Base-by-base conservation (phyloP, 2,329 filamentous ascomycete species). In the Pestalotiopsis sp. region DNA sequence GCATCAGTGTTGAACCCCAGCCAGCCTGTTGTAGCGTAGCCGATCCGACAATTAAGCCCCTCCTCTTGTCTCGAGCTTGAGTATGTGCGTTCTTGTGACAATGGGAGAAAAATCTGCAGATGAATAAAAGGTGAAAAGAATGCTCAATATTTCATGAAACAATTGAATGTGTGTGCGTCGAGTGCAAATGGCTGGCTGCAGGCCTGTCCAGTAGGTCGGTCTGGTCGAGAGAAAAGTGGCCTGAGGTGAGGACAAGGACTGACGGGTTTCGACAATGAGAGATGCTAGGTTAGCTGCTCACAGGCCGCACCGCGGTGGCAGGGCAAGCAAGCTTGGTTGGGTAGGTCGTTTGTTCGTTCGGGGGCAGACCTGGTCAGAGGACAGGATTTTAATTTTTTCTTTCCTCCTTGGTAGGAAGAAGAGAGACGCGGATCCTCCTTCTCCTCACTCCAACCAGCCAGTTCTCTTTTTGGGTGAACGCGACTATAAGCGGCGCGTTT, bases 1-100 rank as follows among this genome's bases (percentile, higher is more conserved):
- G 66, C 66, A 67, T 52, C 66, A 39, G 66, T 20, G 12, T 41
- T 39, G 25, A 36, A 36, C 17, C 59, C 59, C 59, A 62, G 59
- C 27, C 31, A 52, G 27, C 27, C 49, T 57, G 13, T 58, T 23
- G 20, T 36, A 25, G n/a, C 45, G 45, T 23, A 67, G 56, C 65
- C 65, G 65, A 66, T 67, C 45, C 45, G 45, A 52, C 45, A 52
- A 67, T 59, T 61, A 60, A 57, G 36, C 52, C 63, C 63, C 63
- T 56, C 65, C 49, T 57, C 56, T 61, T 36, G 60, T 45, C 23
- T n/a, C 25, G 36, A 36, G 31, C 59, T 59, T 27, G 25, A 20
- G 31, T 62, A 52, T 52, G 45, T 52, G 45, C 45, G 45, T 23
- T 52, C 31, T 52, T 23, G 45, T 52, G 45, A n/a, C 17, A 52